Percentiles rank a stretch among this genome's conserved stretches.
phyloP scores from a whole-genome alignment of 306 rosid species.

The Lotus japonicus region DNA sequence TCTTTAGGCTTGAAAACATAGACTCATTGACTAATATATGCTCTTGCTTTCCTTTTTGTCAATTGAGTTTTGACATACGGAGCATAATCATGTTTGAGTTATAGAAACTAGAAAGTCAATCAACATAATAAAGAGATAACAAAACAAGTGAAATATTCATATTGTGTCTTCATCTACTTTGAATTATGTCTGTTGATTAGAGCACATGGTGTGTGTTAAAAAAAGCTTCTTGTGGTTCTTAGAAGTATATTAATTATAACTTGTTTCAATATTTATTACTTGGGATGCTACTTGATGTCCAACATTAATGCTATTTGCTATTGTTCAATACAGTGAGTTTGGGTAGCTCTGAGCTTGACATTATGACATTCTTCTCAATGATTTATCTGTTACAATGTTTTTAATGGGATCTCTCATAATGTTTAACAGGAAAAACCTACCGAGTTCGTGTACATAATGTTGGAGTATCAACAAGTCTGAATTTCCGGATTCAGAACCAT shows the following conservation, averaged over 20 bases:
- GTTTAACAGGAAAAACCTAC: slow-evolving; percentile 75
- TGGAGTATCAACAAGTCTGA: slow-evolving; percentile 88
- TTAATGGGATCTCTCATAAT: background rate
- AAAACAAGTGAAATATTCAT: background rate
- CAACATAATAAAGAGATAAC: background rate
- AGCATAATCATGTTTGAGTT: background rate
- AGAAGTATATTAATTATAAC: background rate
- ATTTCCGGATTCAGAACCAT: slow-evolving; percentile 90
- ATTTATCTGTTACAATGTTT: background rate
- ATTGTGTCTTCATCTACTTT: background rate
- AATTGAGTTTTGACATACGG: background rate
- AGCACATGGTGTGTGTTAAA: background rate
- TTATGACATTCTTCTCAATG: background rate
- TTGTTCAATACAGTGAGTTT: too few species aligned
- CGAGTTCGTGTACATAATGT: slow-evolving; percentile 87
- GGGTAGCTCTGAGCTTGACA: background rate
- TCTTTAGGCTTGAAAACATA: background rate
- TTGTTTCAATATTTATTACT: background rate
- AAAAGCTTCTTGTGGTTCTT: background rate
- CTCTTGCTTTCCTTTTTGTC: background rate
- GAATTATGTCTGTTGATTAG: background rate
- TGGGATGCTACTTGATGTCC: background rate
- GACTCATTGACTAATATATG: background rate
- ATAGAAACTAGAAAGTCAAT: slow-evolving; percentile 15
- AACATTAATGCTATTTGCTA: background rate